A percentile compares a stretch with the other conserved stretches of the same genome.
phyloP scores from a whole-genome alignment of 2,329 filamentous ascomycete genomes.

The Leptoxyphium fumago region DNA sequence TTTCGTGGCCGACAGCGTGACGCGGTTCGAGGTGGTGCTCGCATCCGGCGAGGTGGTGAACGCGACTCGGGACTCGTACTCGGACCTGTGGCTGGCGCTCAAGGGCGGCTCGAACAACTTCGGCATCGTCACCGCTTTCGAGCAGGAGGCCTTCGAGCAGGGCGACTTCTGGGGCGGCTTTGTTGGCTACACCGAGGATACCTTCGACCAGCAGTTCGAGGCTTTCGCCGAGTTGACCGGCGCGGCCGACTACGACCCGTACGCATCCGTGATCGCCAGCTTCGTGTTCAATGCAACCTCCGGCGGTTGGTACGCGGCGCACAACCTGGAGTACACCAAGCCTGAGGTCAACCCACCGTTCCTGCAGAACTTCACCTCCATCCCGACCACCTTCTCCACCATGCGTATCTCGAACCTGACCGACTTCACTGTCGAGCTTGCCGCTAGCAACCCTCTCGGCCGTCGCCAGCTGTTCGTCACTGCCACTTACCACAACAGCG shows the following conservation, averaged over 20 bases:
- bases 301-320: constrained; percentile 5
- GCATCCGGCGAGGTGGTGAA: constrained; percentile 24
- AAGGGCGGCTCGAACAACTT: constrained; percentile 31
- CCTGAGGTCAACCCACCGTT: constrained; percentile 6
- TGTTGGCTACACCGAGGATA: constrained; percentile 32
- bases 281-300: constrained; percentile 6
- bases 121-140: constrained; percentile 31
- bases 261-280: constrained; percentile 9
- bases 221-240: constrained; percentile 7
- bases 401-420: constrained; percentile 10
- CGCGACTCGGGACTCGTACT: constrained; percentile 28
- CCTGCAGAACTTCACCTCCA: constrained; percentile 9
- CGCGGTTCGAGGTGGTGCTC: constrained; percentile 22
- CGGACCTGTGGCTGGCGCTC: constrained; percentile 34
- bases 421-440: constrained; percentile 8
- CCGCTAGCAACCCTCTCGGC: constrained; percentile 2
- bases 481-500: constrained; percentile 8
- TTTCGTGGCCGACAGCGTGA: constrained; percentile 33
- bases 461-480: constrained; percentile 10
- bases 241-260: constrained; percentile 8
- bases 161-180: constrained; percentile 18
- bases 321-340: constrained; percentile 12
- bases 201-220: constrained; percentile 5
- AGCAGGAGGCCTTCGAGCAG: constrained; percentile 11
- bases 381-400: constrained; percentile 7